Percentiles rank a stretch among this genome's conserved stretches.
Conservation (phyloP, 2,329 filamentous ascomycete genomes). For the Alternaria ventricosa region DNA sequence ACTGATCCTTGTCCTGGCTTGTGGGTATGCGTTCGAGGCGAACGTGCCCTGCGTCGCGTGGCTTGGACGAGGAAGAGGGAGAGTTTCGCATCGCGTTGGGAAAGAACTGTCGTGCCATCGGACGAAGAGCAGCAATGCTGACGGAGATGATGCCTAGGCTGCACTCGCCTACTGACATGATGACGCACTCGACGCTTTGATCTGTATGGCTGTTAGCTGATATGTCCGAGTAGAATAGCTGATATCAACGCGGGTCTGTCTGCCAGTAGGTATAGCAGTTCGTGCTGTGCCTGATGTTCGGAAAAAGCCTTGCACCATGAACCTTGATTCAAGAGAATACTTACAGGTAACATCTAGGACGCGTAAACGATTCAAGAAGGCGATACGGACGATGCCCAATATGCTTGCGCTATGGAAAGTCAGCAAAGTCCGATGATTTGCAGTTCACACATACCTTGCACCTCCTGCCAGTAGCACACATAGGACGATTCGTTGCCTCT, state of each 20-base stretch:
- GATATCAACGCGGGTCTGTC: background rate
- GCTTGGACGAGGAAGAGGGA: background rate
- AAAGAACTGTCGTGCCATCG: constrained; percentile 27
- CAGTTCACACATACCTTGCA: constrained; percentile 24
- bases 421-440: background rate
- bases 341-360: constrained; percentile 34
- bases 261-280: background rate
- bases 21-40: background rate
- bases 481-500: constrained; percentile 35
- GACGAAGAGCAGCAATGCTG: constrained; percentile 36
- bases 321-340: background rate
- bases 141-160: constrained; percentile 38
- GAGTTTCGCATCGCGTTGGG: constrained; percentile 12
- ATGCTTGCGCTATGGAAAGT: constrained; percentile 27
- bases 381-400: constrained; percentile 31
- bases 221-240: background rate
- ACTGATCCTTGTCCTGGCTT: background rate
- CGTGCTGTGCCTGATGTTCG: background rate
- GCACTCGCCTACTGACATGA: constrained; percentile 38
- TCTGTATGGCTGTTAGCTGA: constrained; percentile 13
- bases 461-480: constrained; percentile 36
- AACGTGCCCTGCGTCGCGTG: background rate
- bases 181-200: constrained; percentile 27
- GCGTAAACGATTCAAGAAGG: constrained; percentile 23
- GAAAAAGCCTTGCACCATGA: background rate